Evolutionary conservation across 306 rosid species (phyloP).

Genomic region (Rosa rugosa): DNA sequence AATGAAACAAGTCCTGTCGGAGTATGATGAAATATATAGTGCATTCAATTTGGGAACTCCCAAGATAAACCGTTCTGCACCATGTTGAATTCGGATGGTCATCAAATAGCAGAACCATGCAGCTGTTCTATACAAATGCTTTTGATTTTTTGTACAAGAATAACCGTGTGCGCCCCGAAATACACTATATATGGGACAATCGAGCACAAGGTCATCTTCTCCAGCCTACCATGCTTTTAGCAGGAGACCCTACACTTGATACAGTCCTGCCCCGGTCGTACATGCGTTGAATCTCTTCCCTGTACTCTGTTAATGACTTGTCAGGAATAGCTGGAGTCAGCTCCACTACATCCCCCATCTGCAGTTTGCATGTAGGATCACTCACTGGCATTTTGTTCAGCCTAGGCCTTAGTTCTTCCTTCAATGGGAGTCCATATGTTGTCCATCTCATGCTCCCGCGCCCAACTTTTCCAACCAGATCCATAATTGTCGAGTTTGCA

Average conservation of each 20-base stretch:
- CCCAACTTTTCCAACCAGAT: conserved; percentile 69
- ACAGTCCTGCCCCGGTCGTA: conserved; percentile 66
- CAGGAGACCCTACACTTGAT: conserved; percentile 43
- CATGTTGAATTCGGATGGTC: conserved; percentile 43
- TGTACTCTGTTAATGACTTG: conserved; percentile 71
- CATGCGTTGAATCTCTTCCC: conserved; percentile 98
- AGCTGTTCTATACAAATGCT: conserved; percentile 47
- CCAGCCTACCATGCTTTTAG: conserved; percentile 56
- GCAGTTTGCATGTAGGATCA: conserved; percentile 73
- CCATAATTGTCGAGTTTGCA: conserved; percentile 66
- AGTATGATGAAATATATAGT: neutral
- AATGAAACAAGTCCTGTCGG: neutral
- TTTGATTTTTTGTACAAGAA: conserved; percentile 35
- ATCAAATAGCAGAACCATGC: conserved; percentile 27
- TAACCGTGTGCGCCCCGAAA: conserved; percentile 19
- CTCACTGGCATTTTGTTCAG: conserved; percentile 66
- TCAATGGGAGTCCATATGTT: conserved; percentile 73
- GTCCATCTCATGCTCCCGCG: conserved; percentile 66
- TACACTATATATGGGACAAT: conserved; percentile 11
- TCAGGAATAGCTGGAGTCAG: conserved; percentile 78
- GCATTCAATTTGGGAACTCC: conserved; percentile 9
- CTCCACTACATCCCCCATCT: conserved; percentile 95
- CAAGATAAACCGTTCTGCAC: conserved; percentile 28
- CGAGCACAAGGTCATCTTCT: conserved; percentile 46
- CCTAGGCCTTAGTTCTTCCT: conserved; percentile 93